These are phyloP conservation scores for Metarhizium humberi DNA, from an alignment of 2,329 filamentous ascomycete species.

Conservation along the genomic window DNA sequence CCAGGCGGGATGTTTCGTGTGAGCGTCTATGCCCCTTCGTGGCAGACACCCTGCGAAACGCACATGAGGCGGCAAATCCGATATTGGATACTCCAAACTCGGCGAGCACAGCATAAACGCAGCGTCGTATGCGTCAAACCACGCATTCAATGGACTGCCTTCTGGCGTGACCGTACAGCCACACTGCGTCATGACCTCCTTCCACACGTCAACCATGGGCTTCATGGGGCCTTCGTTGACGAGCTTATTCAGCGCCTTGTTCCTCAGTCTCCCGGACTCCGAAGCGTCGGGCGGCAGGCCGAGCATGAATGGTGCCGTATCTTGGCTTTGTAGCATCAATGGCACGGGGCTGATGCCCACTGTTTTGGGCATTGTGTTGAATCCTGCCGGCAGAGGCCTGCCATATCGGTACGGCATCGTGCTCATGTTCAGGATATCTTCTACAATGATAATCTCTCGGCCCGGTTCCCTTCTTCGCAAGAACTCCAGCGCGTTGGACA, in stretches of 20 bases:
- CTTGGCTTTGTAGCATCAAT: slow-evolving; percentile 19
- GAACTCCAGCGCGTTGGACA: slow-evolving; percentile 10
- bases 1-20: background rate
- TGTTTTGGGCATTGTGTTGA: slow-evolving; percentile 11
- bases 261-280: slow-evolving; percentile 18
- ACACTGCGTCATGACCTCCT: background rate
- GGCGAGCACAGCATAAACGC: slow-evolving; percentile 6
- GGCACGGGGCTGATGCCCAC: slow-evolving; percentile 24
- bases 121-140: slow-evolving; percentile 5
- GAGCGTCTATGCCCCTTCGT: background rate
- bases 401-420: slow-evolving; percentile 19
- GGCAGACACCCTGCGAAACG: slow-evolving; percentile 6
- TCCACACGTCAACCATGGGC: slow-evolving; percentile 6
- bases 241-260: slow-evolving; percentile 11
- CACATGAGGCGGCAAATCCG: slow-evolving; percentile 2
- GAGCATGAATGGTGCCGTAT: slow-evolving; percentile 20
- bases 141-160: slow-evolving; percentile 1
- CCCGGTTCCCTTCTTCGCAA: slow-evolving; percentile 15
- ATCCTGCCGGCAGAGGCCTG: slow-evolving; percentile 15
- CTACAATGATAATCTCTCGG: slow-evolving; percentile 22
- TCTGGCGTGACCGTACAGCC: slow-evolving; percentile 4
- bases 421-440: slow-evolving; percentile 20
- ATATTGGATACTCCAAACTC: slow-evolving; percentile 5
- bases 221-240: slow-evolving; percentile 7
- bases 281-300: slow-evolving; percentile 20